Base-by-base conservation (phyloP, 2,329 filamentous ascomycete genomes). In the Cytospora piceicola region DNA sequence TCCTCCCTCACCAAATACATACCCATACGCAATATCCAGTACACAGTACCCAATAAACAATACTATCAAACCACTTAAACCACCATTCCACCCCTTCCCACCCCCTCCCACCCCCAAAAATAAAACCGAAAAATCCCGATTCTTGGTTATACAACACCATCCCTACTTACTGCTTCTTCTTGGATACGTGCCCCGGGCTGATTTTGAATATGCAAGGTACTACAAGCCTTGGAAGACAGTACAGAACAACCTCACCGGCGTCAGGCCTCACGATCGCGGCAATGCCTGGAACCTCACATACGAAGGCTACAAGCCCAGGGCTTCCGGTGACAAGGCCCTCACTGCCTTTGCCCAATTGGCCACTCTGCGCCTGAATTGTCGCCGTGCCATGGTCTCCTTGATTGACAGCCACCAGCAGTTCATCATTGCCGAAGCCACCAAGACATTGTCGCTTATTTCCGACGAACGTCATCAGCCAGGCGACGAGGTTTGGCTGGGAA, bases 261-360 rank as follows among this genome's bases (percentile, higher is more conserved):
- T 65, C 63, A 52, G 24, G 3, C 20, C 60, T 12, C 39, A 57
- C 29, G 39, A 39, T 1, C 58, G 46, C 32, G 36, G 60, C 2
- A 39, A 58, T 29, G 58, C 58, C 12, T 65, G 63, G 63, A 30
- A 52, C 1, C 58, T 65, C 36, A 65, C 63, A 15, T 65, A 65
- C 42, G 63, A 61, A 15, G 82, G 56, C 73, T 80, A 71, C 68
- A 70, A 52, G 42, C 73, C 76, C 7, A 70, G 72, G 39, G 70
- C 73, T n/a, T 77, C 75, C 9, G 71, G 74, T 61, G 77, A 79
- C 67, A 74, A 73, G 57, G 72, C 76, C 5, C 73, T 84, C 22
- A 81, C 79, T 0, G 78, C 80, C 4, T 80, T 82, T 64, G 81
- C 83, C 5, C 84, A 86, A 71, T 75, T 86, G 29, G 80, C 79